These are phyloP conservation scores for Oryza glumipatula DNA, from an alignment of 176 grass and related monocot species.

Conservation along the genomic window DNA sequence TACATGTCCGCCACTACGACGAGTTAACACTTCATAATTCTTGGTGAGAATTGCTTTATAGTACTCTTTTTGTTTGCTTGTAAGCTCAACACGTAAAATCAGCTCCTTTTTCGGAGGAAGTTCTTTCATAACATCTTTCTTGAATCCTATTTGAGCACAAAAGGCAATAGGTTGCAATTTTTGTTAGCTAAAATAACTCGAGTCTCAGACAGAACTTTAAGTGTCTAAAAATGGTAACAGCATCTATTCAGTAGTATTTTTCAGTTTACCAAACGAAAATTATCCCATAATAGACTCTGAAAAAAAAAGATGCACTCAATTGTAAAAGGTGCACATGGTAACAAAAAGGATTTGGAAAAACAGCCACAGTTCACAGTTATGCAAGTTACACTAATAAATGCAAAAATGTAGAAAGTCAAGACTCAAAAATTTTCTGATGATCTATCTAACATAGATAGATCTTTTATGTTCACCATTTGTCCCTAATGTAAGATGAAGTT, in stretches of 20 bases:
- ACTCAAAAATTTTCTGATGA: conserved; percentile 11
- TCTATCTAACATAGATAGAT: conserved; percentile 11
- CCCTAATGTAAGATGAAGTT: conserved; percentile 4
- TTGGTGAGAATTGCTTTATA: conserved; percentile 99
- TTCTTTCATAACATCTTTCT: conserved; percentile 99
- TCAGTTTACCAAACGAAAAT: conserved; percentile 25
- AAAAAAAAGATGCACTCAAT: neutral
- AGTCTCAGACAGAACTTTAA: neutral
- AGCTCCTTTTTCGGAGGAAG: conserved; percentile 99
- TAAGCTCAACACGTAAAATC: conserved; percentile 96
- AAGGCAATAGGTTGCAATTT: conserved; percentile 33
- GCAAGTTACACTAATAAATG: conserved; percentile 7
- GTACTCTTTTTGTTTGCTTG: conserved; percentile 96
- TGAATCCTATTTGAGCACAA: conserved; percentile 75
- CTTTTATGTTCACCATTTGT: conserved; percentile 5
- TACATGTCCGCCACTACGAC: conserved; percentile 93
- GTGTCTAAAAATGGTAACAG: neutral
- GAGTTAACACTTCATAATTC: conserved; percentile 90
- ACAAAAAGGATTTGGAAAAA: conserved; percentile 11
- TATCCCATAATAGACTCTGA: neutral
- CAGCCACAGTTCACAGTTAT: neutral
- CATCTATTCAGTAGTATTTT: neutral
- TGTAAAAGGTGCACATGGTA: conserved; percentile 22
- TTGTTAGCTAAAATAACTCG: conserved; percentile 32
- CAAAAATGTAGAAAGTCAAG: conserved; percentile 18